Percentiles rank a stretch among this genome's conserved stretches.
These are phyloP conservation scores for Arthrobotrys pseudoclavata DNA, from an alignment of 2,329 filamentous ascomycete species.

Conservation along the genomic window DNA sequence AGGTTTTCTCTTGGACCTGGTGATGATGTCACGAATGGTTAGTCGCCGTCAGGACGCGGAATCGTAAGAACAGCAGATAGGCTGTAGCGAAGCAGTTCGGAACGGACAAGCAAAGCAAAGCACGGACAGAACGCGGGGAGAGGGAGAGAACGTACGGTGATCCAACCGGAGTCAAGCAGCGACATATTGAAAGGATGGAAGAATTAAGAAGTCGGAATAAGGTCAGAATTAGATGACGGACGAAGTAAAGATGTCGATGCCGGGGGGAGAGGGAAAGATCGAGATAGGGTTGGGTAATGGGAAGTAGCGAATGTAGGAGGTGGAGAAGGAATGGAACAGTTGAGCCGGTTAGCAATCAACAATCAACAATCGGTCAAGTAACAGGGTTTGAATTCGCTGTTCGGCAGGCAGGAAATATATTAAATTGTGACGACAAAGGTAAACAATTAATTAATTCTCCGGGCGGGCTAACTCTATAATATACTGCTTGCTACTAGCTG, in stretches of 20 bases:
- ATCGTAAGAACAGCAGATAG: not conserved
- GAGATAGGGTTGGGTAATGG: not conserved
- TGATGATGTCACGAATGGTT: slow-evolving; percentile 71
- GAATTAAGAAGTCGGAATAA: not conserved
- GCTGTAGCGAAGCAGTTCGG: slow-evolving; percentile 2
- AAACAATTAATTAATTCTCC: slow-evolving; percentile 18
- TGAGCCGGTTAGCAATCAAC: slow-evolving; percentile 18
- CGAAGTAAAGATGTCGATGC: not conserved
- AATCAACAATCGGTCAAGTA: not conserved
- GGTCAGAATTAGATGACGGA: not conserved
- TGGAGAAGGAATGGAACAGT: slow-evolving; percentile 11
- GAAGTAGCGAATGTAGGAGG: slow-evolving; percentile 44
- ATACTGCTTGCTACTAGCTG: not conserved
- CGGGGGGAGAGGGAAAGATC: not conserved
- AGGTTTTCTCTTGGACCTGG: slow-evolving; percentile 94
- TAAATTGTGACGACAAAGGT: slow-evolving; percentile 13
- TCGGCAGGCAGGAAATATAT: slow-evolving; percentile 20
- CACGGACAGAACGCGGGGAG: slow-evolving; percentile 36
- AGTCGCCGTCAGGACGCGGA: slow-evolving; percentile 66
- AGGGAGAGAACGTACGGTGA: slow-evolving; percentile 41
- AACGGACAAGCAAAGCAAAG: not conserved
- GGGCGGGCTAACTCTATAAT: slow-evolving; percentile 5
- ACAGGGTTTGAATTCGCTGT: not conserved
- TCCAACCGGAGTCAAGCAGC: slow-evolving; percentile 49
- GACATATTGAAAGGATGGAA: slow-evolving; percentile 33